Evolutionary conservation across 805 yeast species (phyloP), one percentile per base, ranked within the genome.

Genomic region (Hanseniaspora lachancei): DNA sequence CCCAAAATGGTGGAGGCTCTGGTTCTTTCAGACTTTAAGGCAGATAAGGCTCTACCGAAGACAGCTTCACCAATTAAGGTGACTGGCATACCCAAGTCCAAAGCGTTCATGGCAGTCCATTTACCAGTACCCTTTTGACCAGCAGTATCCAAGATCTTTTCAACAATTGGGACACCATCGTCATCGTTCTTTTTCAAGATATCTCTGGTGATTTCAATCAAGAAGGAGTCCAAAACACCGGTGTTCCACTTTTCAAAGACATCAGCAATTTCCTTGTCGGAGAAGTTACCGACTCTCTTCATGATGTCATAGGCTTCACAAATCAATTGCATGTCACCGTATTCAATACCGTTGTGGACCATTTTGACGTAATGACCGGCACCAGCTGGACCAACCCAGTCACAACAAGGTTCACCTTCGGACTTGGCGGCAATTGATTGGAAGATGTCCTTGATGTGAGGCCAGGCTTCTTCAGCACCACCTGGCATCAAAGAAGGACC

Each of bases 71-170:
- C 97, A 66, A 91, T 93, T 71, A 91, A 79, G 60, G 97, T 89
- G 65, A 91, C 96, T 64, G 98, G 98, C 86, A 87, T 88, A 73
- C 97, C 97, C 65, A 93, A 79, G 74, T 93, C 97, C 66, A 91
- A 78, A 61, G 97, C 97, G 72, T 89, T 89, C 73, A 91, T 87
- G 62, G 97, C 97, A 64, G 97, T 93, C 98, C 98, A 91, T 78
- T 91, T 91, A 78, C 98, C 98, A 63, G 98, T 91, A 81, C 98
- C 98, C 81, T 91, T 91, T 79, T 91, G 97, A 66, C 97, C 97
- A 64, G 98, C 98, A 68, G 86, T 72, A 75, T 91, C 98, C 72
- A 89, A 76, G 69, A 91, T 89, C 81, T 91, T 93, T 78, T 93
- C 97, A 59, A 91, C 95, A 62, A 93, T 75, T 66, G 97, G 95